Base-by-base conservation (phyloP, 208 protist species). In the Blechomonas ayalai region DNA sequence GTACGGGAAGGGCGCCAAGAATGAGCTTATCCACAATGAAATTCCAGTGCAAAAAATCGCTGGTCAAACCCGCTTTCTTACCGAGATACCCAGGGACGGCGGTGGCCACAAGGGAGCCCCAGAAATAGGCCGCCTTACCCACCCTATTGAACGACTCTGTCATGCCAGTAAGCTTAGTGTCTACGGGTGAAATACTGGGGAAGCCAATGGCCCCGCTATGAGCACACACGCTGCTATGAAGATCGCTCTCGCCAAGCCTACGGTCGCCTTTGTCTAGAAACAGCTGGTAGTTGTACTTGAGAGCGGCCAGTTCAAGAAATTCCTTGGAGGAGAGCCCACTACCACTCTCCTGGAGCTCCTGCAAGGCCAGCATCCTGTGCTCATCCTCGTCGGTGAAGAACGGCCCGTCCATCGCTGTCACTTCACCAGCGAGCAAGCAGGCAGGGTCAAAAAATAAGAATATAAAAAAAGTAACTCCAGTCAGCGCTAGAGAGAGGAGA, bases 11-110 rank as follows among this genome's bases (percentile, higher is more conserved):
- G 13, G 85, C 85, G n/a, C 85, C 85, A 5, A 94, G 65, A 15
- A 94, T 73, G 23, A 90, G 43, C 8, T 60, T 40, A 37, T 85
- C 67, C 0, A 62, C 65, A 22, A 94, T 81, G 45, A 77, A 86
- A 43, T 90, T 90, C 85, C 85, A 94, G 44, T 94, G 85, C 16
- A 75, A 44, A 53, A 88, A 94, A 52, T 82, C 58, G 0, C 46
- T 43, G 3, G 75, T 84, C 9, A 90, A 35, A 12, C 85, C 85
- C 0, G 75, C 37, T 48, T 86, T 74, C 7, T 74, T 70, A 8
- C 81, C 81, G 20, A 93, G 54, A 53, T 88, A 90, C 6, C 81
- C 85, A 1, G 80, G 80, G 20, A 90, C 60, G 2, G 73, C 74
- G 8, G 80, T 93, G n/a, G 77, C 84, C 23, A 82, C 41, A 8